These are phyloP conservation scores for Ogataea methanolica DNA, from an alignment of 805 yeast genomes.

Conservation along the genomic window DNA sequence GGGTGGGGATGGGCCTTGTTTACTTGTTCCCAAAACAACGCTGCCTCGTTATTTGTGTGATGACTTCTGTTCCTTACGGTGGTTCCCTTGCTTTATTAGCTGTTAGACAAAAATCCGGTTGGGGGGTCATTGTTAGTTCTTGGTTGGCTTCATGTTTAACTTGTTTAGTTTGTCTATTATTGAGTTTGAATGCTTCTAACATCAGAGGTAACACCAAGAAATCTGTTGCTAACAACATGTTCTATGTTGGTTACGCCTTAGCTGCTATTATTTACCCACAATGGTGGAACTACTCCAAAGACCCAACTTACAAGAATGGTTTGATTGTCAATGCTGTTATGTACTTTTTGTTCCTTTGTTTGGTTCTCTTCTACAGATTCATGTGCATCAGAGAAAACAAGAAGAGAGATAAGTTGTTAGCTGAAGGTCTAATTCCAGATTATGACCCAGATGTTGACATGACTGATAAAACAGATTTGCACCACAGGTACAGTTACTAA, in stretches of 20 bases:
- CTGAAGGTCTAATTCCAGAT: conserved; percentile 13
- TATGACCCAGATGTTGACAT: conserved; percentile 20
- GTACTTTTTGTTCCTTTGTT: conserved; percentile 22
- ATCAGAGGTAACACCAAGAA: conserved; percentile 69
- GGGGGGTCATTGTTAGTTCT: conserved; percentile 19
- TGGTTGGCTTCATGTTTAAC: conserved; percentile 20
- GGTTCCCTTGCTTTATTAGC: conserved; percentile 18
- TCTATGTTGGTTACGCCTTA: conserved; percentile 56
- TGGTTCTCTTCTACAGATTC: conserved; percentile 23
- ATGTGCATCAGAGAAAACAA: conserved; percentile 23
- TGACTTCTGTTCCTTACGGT: conserved; percentile 19
- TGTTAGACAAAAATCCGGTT: conserved; percentile 12
- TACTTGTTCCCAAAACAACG: conserved; percentile 21
- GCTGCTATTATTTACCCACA: conserved; percentile 70
- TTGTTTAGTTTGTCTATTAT: conserved; percentile 13
- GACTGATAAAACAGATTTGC: conserved; percentile 24
- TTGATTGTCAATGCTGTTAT: conserved; percentile 47
- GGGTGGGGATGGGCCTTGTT: conserved; percentile 20
- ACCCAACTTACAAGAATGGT: conserved; percentile 55
- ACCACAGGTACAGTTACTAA: conserved; percentile 23
- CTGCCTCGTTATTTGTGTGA: conserved; percentile 11
- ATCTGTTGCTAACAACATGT: conserved; percentile 49
- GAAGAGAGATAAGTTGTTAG: conserved; percentile 15
- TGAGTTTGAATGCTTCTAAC: conserved; percentile 30
- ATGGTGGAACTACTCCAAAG: conserved; percentile 50